Evolutionary conservation across 2,329 filamentous ascomycete species (phyloP).

Genomic region (Thermothelomyces thermophilus): DNA sequence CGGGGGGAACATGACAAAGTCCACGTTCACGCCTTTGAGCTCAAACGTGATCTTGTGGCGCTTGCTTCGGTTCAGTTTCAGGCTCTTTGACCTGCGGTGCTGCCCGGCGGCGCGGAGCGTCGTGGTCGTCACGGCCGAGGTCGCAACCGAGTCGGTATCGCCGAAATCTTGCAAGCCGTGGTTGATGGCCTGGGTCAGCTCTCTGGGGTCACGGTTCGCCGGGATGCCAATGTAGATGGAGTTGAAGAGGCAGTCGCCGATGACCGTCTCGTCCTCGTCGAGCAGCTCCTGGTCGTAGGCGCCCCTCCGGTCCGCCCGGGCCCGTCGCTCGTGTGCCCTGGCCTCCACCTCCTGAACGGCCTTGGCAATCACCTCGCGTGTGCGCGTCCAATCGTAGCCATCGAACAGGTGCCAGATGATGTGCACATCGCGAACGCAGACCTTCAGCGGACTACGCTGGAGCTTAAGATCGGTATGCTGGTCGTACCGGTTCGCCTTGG

Average conservation of each 20-base stretch:
- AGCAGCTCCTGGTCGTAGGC: slow-evolving; percentile 56
- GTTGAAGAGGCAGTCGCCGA: slow-evolving; percentile 95
- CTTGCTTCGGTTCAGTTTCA: slow-evolving; percentile 77
- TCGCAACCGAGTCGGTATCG: slow-evolving; percentile 84
- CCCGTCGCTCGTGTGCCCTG: slow-evolving; percentile 69
- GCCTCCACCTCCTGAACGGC: slow-evolving; percentile 83
- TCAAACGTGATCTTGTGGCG: slow-evolving; percentile 96
- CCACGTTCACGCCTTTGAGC: slow-evolving; percentile 73
- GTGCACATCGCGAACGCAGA: slow-evolving; percentile 79
- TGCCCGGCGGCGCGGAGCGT: slow-evolving; percentile 43
- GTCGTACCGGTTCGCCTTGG: slow-evolving; percentile 67
- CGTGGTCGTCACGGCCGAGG: slow-evolving; percentile 60
- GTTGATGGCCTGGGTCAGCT: slow-evolving; percentile 79
- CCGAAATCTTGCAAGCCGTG: slow-evolving; percentile 76
- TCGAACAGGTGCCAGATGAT: slow-evolving; percentile 98
- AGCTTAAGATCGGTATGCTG: slow-evolving; percentile 55
- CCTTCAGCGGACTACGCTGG: slow-evolving; percentile 62
- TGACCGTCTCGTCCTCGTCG: slow-evolving; percentile 75
- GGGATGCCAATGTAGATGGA: slow-evolving; percentile 97
- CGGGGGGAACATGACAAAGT: slow-evolving; percentile 74
- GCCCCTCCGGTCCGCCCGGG: slow-evolving; percentile 49
- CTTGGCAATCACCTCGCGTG: slow-evolving; percentile 77
- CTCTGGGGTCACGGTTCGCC: slow-evolving; percentile 74
- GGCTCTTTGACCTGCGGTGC: slow-evolving; percentile 42
- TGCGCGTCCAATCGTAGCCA: slow-evolving; percentile 92